Conservation (phyloP, 148 eudicot species). For the Rhododendron griersonianum region DNA sequence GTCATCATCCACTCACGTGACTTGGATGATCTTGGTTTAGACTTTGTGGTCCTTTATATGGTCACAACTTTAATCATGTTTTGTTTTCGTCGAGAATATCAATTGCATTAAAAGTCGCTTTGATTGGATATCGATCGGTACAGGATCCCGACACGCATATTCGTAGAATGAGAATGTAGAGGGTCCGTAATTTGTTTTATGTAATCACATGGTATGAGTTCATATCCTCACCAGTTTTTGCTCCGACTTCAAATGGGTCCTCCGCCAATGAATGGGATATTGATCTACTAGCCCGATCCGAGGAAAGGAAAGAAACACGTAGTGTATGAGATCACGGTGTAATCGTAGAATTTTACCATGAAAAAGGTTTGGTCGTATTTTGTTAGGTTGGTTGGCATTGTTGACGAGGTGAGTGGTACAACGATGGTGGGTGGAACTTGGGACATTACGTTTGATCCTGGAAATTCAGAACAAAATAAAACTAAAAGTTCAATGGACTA, state of each 20-base stretch:
- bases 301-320: too few species aligned
- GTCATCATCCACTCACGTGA: too few species aligned
- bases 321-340: not conserved
- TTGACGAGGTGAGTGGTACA: not conserved
- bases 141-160: too few species aligned
- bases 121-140: not conserved
- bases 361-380: not conserved
- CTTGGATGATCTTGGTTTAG: too few species aligned
- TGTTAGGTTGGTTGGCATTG: not conserved
- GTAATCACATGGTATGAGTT: not conserved
- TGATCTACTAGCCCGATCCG: too few species aligned
- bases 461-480: too few species aligned
- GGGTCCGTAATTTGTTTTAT: not conserved
- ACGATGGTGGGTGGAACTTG: not conserved
- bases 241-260: not conserved
- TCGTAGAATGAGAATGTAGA: not conserved
- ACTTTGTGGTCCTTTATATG: too few species aligned
- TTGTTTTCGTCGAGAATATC: not conserved
- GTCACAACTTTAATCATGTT: not conserved
- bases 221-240: too few species aligned
- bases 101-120: too few species aligned
- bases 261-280: not conserved
- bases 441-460: not conserved
- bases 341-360: not conserved
- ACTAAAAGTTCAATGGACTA: not conserved